These are phyloP conservation scores for Lentinula sp. DNA, from an alignment of 768 basidiomycete genomes.

Conservation along the genomic window DNA sequence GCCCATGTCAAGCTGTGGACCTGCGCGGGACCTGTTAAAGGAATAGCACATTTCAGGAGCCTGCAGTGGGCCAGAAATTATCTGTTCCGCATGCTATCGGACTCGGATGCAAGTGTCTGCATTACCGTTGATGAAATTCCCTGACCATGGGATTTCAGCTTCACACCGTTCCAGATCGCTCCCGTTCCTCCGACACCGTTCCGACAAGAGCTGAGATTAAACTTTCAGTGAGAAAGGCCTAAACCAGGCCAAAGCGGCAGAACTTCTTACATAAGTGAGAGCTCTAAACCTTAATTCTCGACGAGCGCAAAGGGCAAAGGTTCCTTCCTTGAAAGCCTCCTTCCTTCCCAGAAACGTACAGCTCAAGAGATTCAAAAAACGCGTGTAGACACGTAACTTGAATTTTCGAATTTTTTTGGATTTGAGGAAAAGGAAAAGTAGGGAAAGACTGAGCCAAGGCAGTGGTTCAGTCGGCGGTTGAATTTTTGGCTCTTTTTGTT, in stretches of 20 bases:
- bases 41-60: too few relatives aligned
- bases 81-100: too few relatives aligned
- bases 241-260: not conserved
- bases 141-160: too few relatives aligned
- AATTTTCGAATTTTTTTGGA: not conserved
- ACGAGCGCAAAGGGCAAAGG: not conserved
- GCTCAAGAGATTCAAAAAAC: not conserved
- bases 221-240: not conserved
- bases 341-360: not conserved
- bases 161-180: too few relatives aligned
- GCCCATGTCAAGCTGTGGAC: too few relatives aligned
- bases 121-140: too few relatives aligned
- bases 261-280: not conserved
- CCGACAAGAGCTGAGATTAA: not conserved
- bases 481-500: constrained; percentile 2
- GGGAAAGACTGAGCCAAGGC: not conserved
- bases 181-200: too few relatives aligned
- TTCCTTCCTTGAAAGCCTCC: not conserved
- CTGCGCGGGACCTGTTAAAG: too few relatives aligned
- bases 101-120: too few relatives aligned
- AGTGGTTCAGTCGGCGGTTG: not conserved
- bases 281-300: not conserved
- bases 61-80: too few relatives aligned
- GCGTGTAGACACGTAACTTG: not conserved
- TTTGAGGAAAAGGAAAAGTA: not conserved